phyloP scores from a whole-genome alignment of 2,329 filamentous ascomycete species.

The Dothideomycetes sp. region DNA sequence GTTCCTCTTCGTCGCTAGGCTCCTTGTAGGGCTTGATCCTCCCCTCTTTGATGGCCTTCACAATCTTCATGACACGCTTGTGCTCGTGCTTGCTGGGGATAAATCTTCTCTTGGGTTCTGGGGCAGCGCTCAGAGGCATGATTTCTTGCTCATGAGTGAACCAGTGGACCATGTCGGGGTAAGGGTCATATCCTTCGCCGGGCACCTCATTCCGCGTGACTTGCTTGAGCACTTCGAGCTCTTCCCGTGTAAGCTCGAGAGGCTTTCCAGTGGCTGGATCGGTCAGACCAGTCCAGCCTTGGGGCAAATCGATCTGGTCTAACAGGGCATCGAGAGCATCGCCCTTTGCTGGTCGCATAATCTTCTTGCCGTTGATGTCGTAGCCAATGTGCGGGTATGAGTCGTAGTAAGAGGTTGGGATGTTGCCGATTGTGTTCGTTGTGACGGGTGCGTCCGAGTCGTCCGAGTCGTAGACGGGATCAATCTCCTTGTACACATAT shows the following conservation, averaged over 20 bases:
- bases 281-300: constrained; percentile 93
- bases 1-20: constrained; percentile 48
- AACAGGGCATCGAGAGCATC: constrained; percentile 87
- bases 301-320: constrained; percentile 91
- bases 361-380: constrained; percentile 96
- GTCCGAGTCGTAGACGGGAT: constrained; percentile 92
- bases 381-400: constrained; percentile 97
- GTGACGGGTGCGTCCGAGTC: constrained; percentile 73
- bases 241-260: constrained; percentile 73
- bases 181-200: constrained; percentile 82
- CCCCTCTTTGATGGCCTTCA: constrained; percentile 88
- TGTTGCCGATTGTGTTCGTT: constrained; percentile 88
- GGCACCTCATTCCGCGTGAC: constrained; percentile 83
- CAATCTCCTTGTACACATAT: constrained; percentile 88
- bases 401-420: constrained; percentile 90
- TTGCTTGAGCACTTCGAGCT: constrained; percentile 77
- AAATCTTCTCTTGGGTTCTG: constrained; percentile 92
- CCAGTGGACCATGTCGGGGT: constrained; percentile 86
- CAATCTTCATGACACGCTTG: constrained; percentile 93
- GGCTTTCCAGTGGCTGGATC: constrained; percentile 92
- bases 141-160: constrained; percentile 78
- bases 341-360: constrained; percentile 88
- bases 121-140: constrained; percentile 90
- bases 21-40: constrained; percentile 85
- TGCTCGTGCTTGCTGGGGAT: constrained; percentile 94